A percentile compares a stretch with the other conserved stretches of the same genome.
phyloP scores from a whole-genome alignment of 176 grass and related monocot genomes.

The Hordeum marinum region DNA sequence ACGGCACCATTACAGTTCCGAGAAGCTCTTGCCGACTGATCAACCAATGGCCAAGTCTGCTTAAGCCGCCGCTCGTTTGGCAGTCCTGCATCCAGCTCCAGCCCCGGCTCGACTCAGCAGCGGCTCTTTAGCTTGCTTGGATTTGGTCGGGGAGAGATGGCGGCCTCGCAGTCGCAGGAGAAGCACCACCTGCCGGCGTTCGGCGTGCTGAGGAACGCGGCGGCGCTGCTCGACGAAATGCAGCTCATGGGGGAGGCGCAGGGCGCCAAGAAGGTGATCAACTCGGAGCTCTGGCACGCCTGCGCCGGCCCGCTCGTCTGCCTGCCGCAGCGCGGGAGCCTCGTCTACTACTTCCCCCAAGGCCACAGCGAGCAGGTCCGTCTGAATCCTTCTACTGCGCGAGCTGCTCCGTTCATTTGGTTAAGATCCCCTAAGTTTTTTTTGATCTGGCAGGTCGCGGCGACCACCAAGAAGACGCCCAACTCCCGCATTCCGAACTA shows the following conservation, averaged over 20 bases:
- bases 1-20: neutral
- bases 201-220: slow-evolving; percentile 53
- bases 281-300: slow-evolving; percentile 95
- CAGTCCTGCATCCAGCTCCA: neutral
- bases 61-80: neutral
- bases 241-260: slow-evolving; percentile 79
- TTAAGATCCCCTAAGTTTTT: neutral
- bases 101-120: neutral
- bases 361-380: slow-evolving; percentile 96
- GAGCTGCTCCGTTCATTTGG: neutral
- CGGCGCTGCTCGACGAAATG: slow-evolving; percentile 91
- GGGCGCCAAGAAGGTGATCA: slow-evolving; percentile 82
- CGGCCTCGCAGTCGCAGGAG: slow-evolving; percentile 51
- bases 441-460: slow-evolving; percentile 55
- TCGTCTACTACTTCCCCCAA: slow-evolving; percentile 92
- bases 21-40: neutral
- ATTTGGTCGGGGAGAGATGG: slow-evolving; percentile 20
- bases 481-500: slow-evolving; percentile 86
- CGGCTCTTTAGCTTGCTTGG: neutral
- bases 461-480: slow-evolving; percentile 71
- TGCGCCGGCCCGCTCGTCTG: slow-evolving; percentile 89
- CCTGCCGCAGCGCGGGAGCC: slow-evolving; percentile 77
- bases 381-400: slow-evolving; percentile 15
- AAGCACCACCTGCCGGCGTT: slow-evolving; percentile 46
- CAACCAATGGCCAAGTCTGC: neutral